phyloP scores from a whole-genome alignment of 2,329 filamentous ascomycete species.

The Gaeumannomyces sp. region DNA sequence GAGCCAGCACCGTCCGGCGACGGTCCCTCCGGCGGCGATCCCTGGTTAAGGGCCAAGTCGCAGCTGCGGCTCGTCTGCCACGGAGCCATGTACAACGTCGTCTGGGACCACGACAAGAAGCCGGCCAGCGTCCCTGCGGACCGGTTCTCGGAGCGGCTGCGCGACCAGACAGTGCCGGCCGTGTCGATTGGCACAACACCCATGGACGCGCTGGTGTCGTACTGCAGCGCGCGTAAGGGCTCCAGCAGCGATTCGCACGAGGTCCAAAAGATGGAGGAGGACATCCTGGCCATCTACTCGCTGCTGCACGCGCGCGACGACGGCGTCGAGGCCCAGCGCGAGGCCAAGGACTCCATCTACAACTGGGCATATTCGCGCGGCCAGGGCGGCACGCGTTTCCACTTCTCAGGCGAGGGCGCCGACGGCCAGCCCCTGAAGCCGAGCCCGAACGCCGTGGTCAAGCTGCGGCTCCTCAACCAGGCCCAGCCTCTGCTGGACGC shows the following conservation, averaged over 20 bases:
- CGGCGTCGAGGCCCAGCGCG: constrained; percentile 24
- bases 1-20: not conserved
- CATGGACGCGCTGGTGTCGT: constrained; percentile 31
- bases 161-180: constrained; percentile 15
- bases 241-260: not conserved
- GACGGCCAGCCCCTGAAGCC: constrained; percentile 1
- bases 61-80: constrained; percentile 24
- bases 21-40: not conserved
- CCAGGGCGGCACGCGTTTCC: constrained; percentile 22
- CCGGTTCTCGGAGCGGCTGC: constrained; percentile 15
- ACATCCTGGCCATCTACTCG: constrained; percentile 22
- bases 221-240: constrained; percentile 23
- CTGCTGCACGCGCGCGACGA: constrained; percentile 26
- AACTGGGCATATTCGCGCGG: constrained; percentile 24
- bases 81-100: constrained; percentile 31
- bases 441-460: not conserved
- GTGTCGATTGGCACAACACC: constrained; percentile 32
- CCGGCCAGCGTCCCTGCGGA: constrained; percentile 28
- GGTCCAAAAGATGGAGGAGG: constrained; percentile 13
- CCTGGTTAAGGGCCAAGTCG: constrained; percentile 16
- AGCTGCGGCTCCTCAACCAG: constrained; percentile 19
- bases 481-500: constrained; percentile 20
- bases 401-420: constrained; percentile 18
- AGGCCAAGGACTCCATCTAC: constrained; percentile 25
- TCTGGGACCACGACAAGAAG: constrained; percentile 24